Base-by-base conservation (phyloP, 202 grass and related monocot genomes). In the Schoenoplectus triqueter region DNA sequence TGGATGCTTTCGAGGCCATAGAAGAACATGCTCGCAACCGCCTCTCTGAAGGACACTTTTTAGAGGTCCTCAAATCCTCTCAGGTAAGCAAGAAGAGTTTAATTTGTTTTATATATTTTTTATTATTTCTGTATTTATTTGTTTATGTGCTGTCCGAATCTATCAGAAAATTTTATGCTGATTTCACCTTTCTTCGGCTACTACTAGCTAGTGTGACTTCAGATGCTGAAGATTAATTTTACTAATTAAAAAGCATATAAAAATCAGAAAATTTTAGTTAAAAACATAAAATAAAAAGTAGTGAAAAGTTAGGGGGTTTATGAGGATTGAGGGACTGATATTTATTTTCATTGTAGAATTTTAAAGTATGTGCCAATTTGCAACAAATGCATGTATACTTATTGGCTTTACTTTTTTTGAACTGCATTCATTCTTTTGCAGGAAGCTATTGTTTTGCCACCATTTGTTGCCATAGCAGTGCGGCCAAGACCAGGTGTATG, bases 361-460 rank as follows among this genome's bases (percentile, higher is more conserved):
- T 41, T 78, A 13, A 44, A 57, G 5, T 18, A 18, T 18, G 14
- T 78, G 21, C 10, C 9, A 41, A 15, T 19, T 72, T 19, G 46
- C 20, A 67, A 10, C 7, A 51, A 3, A 18, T 48, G n/a, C 2
- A 20, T 73, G 10, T 39, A 39, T 5, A 1, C 54, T 59, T 59
- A 78, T 57, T 8, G 11, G 0, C 7, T 17, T n/a, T 57, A 3
- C 1, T 15, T 62, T 78, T 21, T 51, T 70, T 56, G 1, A 64
- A 66, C 2, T 18, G 80, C 14, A 10, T 21, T 48, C 47, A 56
- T 59, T 18, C 54, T 48, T 19, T 50, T 82, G 74, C 85, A 98
- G 96, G 96, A 98, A 92, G 91, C 93, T 22, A 98, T 98, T 52
- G 91, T 98, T 85, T 75, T 98, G 63, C 96, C 96, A 39, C 96